Evolutionary conservation across 306 rosid species (phyloP).

Genomic region (Quercus dentata): DNA sequence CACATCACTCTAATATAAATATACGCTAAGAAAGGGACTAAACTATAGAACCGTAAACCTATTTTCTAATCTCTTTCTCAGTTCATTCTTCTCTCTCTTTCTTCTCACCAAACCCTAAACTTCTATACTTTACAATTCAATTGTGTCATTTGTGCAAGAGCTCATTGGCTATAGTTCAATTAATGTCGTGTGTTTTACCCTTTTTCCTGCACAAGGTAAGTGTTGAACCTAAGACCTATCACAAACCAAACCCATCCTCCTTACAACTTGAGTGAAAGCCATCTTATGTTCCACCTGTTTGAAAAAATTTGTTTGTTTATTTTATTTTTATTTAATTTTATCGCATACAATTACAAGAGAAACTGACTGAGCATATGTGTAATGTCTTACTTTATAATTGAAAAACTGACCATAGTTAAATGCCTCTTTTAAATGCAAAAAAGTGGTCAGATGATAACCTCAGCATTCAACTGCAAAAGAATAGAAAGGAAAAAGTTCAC

Average conservation of each 20-base stretch:
- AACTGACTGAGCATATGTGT: neutral
- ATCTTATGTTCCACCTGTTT: neutral
- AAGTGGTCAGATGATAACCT: slow-evolving; percentile 2
- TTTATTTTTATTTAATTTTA: neutral
- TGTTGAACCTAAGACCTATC: neutral
- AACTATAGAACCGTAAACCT: no score
- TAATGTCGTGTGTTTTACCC: neutral
- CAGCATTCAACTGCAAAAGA: neutral
- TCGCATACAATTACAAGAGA: neutral
- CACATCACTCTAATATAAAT: no score
- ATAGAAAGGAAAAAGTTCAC: slow-evolving; percentile 20
- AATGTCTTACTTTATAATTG: neutral
- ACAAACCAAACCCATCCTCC: neutral
- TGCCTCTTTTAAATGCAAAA: neutral
- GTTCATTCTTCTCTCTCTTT: no score
- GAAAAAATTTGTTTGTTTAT: neutral
- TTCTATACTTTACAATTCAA: no score
- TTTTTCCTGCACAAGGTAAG: neutral
- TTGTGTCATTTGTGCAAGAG: no score
- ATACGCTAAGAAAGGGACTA: no score
- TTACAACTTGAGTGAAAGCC: neutral
- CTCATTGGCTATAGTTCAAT: no score
- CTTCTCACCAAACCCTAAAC: no score
- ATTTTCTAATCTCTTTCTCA: no score
- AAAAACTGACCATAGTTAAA: neutral